Evolutionary conservation across 2,329 filamentous ascomycete species (phyloP), one percentile per base, ranked within the genome.

Genomic region (Diaporthe nobilis): DNA sequence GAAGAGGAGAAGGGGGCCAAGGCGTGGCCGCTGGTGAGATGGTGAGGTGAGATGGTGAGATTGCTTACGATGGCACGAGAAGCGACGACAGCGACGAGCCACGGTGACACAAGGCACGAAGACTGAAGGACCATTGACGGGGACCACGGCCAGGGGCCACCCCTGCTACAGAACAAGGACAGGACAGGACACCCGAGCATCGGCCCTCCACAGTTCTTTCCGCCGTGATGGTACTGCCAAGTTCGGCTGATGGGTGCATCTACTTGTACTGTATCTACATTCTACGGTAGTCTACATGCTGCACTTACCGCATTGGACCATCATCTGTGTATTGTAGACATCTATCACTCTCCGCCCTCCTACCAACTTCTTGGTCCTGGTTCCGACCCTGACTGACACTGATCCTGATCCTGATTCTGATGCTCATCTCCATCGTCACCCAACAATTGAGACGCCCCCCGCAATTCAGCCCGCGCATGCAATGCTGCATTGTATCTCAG

Each of bases 141-240:
- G 44, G 44, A 53, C 47, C 63, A n/a, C 22, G 31, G 47, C 9
- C 47, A 68, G 47, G 65, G 65, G 49, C 17, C 2, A 25, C 47
- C 65, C 65, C 47, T 68, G 65, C 65, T 53, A 31, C 31, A 68
- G 17, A 20, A 25, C 44, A 67, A 10, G 61, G 44, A 67, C 63
- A 37, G 63, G 63, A n/a, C 63, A 67, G 63, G 44, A 49, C 28
- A 67, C 63, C 63, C 44, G 63, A 39, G 44, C 44, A 34, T 4
- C 44, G 47, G 63, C 22, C 63, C 28, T 51, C 63, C 44, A 68
- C 63, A 68, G 44, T 68, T 68, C 47, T 68, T 68, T 68, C 63
- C 63, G 31, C 63, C 63, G 47, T 31, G 31, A 68, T 9, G 63
- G 63, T 68, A 68, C 63, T 37, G 63, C 63, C 63, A 53, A 53